Conservation (phyloP, 768 basidiomycete species). For the Hericium coralloides region DNA sequence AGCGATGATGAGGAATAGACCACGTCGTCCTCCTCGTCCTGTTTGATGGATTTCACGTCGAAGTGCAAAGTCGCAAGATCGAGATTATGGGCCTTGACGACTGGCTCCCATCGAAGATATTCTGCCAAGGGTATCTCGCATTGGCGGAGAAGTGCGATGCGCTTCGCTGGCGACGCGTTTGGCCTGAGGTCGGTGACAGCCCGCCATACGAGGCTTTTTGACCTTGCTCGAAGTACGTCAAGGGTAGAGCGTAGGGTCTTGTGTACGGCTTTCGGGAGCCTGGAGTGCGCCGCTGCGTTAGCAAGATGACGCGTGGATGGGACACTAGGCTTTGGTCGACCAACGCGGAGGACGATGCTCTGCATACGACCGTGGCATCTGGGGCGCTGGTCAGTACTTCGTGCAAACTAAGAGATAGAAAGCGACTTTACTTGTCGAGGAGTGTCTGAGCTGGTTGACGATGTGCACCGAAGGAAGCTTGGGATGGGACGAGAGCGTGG, state of each 20-base stretch:
- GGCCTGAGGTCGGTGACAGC: background rate
- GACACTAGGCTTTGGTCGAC: background rate
- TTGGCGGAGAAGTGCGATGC: background rate
- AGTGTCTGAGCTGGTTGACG: background rate
- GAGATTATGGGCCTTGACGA: background rate
- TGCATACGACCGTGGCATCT: slow-evolving; percentile 1
- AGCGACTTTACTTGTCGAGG: background rate
- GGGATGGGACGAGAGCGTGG: background rate
- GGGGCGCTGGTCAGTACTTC: background rate
- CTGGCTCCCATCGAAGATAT: background rate
- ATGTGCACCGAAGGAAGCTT: background rate
- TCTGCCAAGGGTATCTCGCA: background rate
- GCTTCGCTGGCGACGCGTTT: no score
- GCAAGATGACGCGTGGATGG: background rate
- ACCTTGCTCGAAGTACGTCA: background rate
- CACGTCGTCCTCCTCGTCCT: background rate
- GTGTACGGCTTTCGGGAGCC: background rate
- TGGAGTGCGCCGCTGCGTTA: background rate
- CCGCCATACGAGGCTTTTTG: background rate
- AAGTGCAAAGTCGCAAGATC: background rate
- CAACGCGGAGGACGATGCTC: background rate
- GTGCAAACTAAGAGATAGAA: background rate
- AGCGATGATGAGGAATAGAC: background rate
- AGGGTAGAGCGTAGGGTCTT: background rate
- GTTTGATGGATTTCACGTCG: background rate